These are phyloP conservation scores for Xylaria sp. DNA, from an alignment of 2,329 filamentous ascomycete species.

Conservation along the genomic window DNA sequence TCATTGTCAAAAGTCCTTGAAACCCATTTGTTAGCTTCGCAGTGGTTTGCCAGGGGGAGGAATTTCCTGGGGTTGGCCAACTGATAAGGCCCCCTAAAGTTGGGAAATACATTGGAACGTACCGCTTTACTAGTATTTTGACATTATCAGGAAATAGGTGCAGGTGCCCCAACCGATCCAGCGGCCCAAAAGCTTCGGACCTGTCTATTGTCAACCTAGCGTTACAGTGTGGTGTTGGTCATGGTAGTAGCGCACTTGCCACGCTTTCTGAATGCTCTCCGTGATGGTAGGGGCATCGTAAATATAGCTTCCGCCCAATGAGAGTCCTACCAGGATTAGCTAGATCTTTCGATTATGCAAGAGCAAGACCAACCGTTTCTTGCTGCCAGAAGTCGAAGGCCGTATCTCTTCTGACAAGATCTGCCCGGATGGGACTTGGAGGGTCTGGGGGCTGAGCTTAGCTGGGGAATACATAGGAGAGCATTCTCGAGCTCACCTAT, in stretches of 20 bases:
- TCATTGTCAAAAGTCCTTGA: conserved; percentile 61
- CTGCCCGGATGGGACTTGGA: conserved; percentile 37
- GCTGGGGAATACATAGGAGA: conserved; percentile 31
- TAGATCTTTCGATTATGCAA: conserved; percentile 16
- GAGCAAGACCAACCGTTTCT: conserved; percentile 33
- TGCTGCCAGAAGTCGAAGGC: conserved; percentile 38
- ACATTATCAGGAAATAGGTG: conserved; percentile 52
- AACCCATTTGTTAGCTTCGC: conserved; percentile 5
- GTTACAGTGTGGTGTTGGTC: background rate
- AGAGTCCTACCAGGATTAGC: conserved; percentile 45
- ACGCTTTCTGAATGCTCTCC: conserved; percentile 54
- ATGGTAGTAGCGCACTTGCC: conserved; percentile 40
- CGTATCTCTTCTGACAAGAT: conserved; percentile 35
- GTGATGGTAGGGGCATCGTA: conserved; percentile 56
- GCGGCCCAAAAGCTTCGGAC: conserved; percentile 37
- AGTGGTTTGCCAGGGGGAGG: background rate
- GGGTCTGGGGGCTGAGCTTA: conserved; percentile 31
- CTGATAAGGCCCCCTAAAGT: background rate
- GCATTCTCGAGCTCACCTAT: conserved; percentile 50
- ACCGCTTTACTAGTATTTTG: conserved; percentile 62
- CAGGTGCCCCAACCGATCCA: conserved; percentile 48
- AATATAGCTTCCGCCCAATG: conserved; percentile 70
- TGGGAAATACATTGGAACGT: conserved; percentile 26
- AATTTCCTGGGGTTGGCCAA: background rate
- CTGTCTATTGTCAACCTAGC: conserved; percentile 19